A percentile compares a stretch with the other conserved stretches of the same genome.
Evolutionary conservation across 2,329 filamentous ascomycete species (phyloP).

Genomic region (Ophiocordyceps polyrhachis-furcata): DNA sequence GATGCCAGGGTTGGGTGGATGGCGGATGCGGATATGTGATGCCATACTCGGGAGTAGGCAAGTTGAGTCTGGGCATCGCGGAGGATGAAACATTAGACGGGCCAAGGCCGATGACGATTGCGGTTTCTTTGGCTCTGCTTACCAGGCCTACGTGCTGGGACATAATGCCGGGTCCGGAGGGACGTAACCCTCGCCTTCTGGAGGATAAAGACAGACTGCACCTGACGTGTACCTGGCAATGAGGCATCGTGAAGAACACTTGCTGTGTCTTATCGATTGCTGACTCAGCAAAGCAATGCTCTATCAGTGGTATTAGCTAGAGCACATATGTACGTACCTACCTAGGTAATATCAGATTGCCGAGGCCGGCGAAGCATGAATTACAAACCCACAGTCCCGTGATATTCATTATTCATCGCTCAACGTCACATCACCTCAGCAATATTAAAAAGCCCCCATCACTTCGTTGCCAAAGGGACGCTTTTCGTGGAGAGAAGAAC

Average conservation of each 20-base stretch:
- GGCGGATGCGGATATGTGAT: conserved; percentile 57
- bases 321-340: no score
- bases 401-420: neutral
- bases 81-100: neutral
- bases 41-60: conserved; percentile 93
- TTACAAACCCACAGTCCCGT: neutral
- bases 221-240: neutral
- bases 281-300: neutral
- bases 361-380: no score
- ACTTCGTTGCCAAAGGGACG: neutral
- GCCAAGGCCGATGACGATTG: neutral
- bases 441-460: neutral
- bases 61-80: conserved; percentile 56
- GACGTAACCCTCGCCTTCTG: neutral
- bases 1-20: conserved; percentile 43
- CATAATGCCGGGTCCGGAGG: neutral
- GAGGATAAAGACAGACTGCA: neutral
- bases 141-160: conserved; percentile 1
- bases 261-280: neutral
- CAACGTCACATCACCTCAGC: neutral
- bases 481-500: no score
- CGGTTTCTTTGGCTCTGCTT: neutral
- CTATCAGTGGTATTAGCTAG: no score
- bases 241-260: neutral
- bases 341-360: no score